Conservation (phyloP, 1,284 basidiomycete species). For the Leccinum cinnamomeum region DNA sequence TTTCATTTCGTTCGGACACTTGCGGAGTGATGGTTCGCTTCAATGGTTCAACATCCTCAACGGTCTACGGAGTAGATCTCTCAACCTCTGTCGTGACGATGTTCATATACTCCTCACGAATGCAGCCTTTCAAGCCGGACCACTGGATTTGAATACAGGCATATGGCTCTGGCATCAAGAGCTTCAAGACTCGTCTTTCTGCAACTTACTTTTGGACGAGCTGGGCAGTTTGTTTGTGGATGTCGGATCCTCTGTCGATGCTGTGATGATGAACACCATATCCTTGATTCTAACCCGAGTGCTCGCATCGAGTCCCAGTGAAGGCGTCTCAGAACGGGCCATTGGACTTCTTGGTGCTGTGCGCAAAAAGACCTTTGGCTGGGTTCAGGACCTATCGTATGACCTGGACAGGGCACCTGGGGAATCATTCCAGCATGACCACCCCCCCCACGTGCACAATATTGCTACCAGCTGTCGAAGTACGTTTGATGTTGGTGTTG, state of each 20-base stretch:
- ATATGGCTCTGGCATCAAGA: conserved; percentile 37
- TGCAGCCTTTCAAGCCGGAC: conserved; percentile 45
- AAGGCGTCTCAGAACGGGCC: conserved; percentile 11
- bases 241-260: conserved; percentile 43
- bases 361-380: conserved; percentile 35
- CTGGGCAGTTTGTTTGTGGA: conserved; percentile 30
- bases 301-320: conserved; percentile 27
- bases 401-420: conserved; percentile 18
- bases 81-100: conserved; percentile 40
- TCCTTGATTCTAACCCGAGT: conserved; percentile 39
- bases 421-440: too few relatives aligned
- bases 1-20: conserved; percentile 40
- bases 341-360: conserved; percentile 31
- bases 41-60: conserved; percentile 42
- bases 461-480: too few relatives aligned
- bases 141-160: conserved; percentile 13
- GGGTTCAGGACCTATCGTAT: conserved; percentile 35
- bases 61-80: conserved; percentile 37
- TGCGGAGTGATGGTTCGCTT: conserved; percentile 44
- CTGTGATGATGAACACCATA: conserved; percentile 37
- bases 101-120: conserved; percentile 43
- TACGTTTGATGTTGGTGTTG: too few relatives aligned
- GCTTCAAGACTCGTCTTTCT: conserved; percentile 34
- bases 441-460: too few relatives aligned
- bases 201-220: conserved; percentile 35